Base-by-base conservation (phyloP, 108 stramenopile species). In the Cyclotella sp. region DNA sequence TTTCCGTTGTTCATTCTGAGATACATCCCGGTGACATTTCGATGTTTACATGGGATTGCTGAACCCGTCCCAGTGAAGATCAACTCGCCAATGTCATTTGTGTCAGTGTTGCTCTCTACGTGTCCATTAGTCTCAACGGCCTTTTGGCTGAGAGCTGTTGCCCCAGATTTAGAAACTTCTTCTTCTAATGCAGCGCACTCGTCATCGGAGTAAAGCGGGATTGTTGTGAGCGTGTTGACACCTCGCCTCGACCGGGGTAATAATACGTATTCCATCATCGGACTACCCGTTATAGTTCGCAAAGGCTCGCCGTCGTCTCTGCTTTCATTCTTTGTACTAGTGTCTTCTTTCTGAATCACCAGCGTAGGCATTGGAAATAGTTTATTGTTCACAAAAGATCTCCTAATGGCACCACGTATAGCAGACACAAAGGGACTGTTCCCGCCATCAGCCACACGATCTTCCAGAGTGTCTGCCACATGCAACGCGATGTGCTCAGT, bases 41-140 rank as follows among this genome's bases (percentile, higher is more conserved):
- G 87, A 72, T 98, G 93, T 77, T 99, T 99, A 75, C 97, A 97
- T 15, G 99, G 99, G 2, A 98, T 78, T 19, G 99, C 99, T 18
- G 93, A 96, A 0, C 98, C 98, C 8, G 99, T 99, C n/a, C 99
- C 99, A 10, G 97, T 90, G 57, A 99, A 97, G 16, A 90, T 86
- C 22, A 98, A 43, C 63, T 92, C 89, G 3, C 85, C 90, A 55
- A 61, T 39, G 51, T 54, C 21, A 28, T 18, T 53, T 60, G 14
- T 16, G 13, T 39, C 63, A 34, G 15, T 55, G 40, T 27, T 40
- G n/a, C 64, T 70, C 26, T 26, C 14, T 19, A 29, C 52, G 14
- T 5, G 0, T 24, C 46, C 55, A 39, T 11, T 34, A 1, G 29
- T 34, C 30, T 61, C 30, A 7, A 13, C 60, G 10, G 72, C 45